Conservation (phyloP, 306 rosid genomes). For the Lupinus albus region DNA sequence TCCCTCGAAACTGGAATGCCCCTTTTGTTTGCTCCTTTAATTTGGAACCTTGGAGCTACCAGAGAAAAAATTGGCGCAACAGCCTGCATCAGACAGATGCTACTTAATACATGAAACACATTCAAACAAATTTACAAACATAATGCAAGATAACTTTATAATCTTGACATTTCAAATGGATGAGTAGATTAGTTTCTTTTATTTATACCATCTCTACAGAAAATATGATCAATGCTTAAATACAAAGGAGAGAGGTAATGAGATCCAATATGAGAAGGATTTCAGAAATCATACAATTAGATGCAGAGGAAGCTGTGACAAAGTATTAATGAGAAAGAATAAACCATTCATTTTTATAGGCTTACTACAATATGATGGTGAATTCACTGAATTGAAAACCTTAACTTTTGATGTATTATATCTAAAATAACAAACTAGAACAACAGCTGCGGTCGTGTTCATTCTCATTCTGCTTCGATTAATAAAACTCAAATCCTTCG, state of each 20-base stretch:
- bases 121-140: not conserved
- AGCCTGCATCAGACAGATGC: slow-evolving; percentile 54
- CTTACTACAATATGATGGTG: no score
- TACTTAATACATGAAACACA: not conserved
- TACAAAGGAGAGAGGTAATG: not conserved
- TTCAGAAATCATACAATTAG: no score
- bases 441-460: no score
- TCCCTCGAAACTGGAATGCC: slow-evolving; percentile 98
- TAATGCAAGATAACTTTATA: not conserved
- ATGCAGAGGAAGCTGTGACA: not conserved
- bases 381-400: no score
- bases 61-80: slow-evolving; percentile 85
- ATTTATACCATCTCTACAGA: not conserved
- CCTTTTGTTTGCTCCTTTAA: slow-evolving; percentile 96
- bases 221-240: slow-evolving; percentile 13
- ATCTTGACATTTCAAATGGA: not conserved
- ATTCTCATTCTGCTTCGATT: not conserved
- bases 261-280: not conserved
- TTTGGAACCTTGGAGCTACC: slow-evolving; percentile 83
- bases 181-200: not conserved
- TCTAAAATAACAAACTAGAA: no score
- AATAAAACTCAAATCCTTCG: not conserved
- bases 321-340: not conserved
- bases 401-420: no score
- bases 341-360: not conserved